phyloP scores from a whole-genome alignment of 306 rosid genomes.

The Cucurbita ficifolia region DNA sequence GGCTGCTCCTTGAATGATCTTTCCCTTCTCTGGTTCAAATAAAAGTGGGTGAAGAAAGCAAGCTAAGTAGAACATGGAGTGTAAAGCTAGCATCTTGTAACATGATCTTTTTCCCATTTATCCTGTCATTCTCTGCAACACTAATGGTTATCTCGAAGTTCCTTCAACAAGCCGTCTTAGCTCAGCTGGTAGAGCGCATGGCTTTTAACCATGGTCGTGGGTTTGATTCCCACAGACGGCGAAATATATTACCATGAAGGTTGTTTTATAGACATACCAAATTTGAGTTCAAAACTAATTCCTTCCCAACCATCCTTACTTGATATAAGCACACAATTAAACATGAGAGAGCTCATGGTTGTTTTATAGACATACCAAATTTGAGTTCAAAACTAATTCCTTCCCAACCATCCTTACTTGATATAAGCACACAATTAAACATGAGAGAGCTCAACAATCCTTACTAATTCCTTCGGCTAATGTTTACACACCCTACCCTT shows the following conservation, averaged over 20 bases:
- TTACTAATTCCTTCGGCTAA: no score
- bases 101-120: background rate
- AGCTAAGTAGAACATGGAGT: background rate
- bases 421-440: background rate
- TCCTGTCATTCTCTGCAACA: background rate
- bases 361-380: no score
- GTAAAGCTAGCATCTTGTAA: background rate
- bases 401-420: background rate
- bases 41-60: background rate
- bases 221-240: slow-evolving; percentile 4
- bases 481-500: no score
- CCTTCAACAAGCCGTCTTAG: background rate
- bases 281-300: background rate
- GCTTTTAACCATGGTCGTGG: slow-evolving; percentile 5
- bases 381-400: background rate
- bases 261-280: no score
- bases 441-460: background rate
- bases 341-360: background rate
- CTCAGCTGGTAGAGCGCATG: background rate
- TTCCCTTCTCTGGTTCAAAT: background rate
- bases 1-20: background rate
- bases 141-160: no score
- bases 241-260: no score
- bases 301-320: background rate
- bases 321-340: background rate